Evolutionary conservation across 1,284 basidiomycete genomes (phyloP).

Genomic region (Schizophyllum commune): DNA sequence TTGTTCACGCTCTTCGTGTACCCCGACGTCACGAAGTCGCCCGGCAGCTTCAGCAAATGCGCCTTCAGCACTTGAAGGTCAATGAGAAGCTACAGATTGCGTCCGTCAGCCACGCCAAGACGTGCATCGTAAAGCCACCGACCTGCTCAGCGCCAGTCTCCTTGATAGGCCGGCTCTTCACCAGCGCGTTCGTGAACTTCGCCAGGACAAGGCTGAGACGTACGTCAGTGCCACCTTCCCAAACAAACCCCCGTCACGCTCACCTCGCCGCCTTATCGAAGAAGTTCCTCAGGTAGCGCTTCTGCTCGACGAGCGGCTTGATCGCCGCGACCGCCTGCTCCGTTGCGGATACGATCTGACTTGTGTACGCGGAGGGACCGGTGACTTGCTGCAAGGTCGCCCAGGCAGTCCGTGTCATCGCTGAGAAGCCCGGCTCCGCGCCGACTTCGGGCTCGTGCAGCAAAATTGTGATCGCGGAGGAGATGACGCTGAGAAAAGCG

Average conservation of each 20-base stretch:
- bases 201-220: constrained; percentile 62
- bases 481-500: constrained; percentile 57
- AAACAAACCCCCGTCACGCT: constrained; percentile 6
- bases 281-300: constrained; percentile 88
- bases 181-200: constrained; percentile 82
- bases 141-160: constrained; percentile 94
- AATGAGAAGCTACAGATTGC: constrained; percentile 63
- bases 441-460: constrained; percentile 78
- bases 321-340: constrained; percentile 61
- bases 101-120: constrained; percentile 6
- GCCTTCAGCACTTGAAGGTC: constrained; percentile 86
- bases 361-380: constrained; percentile 75
- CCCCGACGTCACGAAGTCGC: constrained; percentile 57
- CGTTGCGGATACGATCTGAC: constrained; percentile 61
- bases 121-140: constrained; percentile 7
- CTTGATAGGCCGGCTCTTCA: constrained; percentile 81
- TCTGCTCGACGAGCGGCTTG: constrained; percentile 77
- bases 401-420: constrained; percentile 77
- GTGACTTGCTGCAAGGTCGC: constrained; percentile 72
- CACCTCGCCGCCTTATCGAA: constrained; percentile 89
- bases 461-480: constrained; percentile 70
- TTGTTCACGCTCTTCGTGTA: constrained; percentile 80
- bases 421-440: constrained; percentile 68
- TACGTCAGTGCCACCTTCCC: not conserved
- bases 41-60: constrained; percentile 77